Conservation (phyloP, 768 basidiomycete genomes). For the Suillus spraguei region DNA sequence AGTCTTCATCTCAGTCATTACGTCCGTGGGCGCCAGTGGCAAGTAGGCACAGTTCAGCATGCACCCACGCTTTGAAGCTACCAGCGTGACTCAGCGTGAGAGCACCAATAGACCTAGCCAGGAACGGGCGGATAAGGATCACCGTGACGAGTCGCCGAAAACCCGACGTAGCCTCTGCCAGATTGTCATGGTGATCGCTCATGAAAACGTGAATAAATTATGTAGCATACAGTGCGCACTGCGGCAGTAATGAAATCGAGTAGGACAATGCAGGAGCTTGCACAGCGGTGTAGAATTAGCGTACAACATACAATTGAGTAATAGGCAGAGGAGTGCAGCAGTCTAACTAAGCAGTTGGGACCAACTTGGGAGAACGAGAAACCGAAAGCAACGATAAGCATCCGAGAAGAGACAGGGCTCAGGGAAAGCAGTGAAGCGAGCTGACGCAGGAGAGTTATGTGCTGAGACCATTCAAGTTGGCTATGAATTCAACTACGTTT, state of each 20-base stretch:
- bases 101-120: background rate
- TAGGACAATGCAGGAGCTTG: background rate
- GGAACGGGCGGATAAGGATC: background rate
- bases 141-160: background rate
- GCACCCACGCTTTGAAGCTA: background rate
- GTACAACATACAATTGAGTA: background rate
- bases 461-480: background rate
- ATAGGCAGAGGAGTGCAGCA: background rate
- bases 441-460: background rate
- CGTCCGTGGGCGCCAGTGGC: background rate
- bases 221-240: background rate
- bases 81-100: constrained; percentile 1
- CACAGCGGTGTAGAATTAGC: background rate
- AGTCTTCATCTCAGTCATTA: background rate
- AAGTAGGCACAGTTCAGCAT: background rate
- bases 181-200: background rate
- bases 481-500: background rate
- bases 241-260: background rate
- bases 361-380: background rate
- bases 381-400: background rate
- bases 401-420: background rate
- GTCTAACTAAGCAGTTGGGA: background rate
- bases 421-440: background rate
- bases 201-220: background rate
- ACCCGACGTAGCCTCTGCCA: background rate